A percentile compares a stretch with the other conserved stretches of the same genome.
Conservation (phyloP, 2,329 filamentous ascomycete species). For the Aureobasidium leucospermi region DNA sequence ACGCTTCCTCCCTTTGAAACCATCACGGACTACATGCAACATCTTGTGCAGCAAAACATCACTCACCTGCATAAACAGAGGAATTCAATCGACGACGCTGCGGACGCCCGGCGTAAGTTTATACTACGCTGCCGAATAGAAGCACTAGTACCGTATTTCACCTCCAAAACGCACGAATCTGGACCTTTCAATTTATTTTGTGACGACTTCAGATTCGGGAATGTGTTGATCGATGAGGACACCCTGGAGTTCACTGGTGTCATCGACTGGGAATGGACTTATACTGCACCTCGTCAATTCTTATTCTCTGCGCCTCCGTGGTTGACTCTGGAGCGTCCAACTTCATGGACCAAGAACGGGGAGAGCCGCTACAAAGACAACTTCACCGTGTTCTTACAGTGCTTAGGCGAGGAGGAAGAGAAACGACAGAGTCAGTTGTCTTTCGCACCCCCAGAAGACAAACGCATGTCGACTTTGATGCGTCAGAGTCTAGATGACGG, state of each 20-base stretch:
- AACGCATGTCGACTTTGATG: conserved; percentile 1
- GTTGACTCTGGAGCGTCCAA: not conserved
- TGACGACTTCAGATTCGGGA: conserved; percentile 21
- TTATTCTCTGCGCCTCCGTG: conserved; percentile 19
- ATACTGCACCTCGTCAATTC: conserved; percentile 20
- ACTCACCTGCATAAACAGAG: conserved; percentile 21
- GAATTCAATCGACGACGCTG: conserved; percentile 21
- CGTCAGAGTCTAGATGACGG: not conserved
- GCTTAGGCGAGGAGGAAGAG: not conserved
- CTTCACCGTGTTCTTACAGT: not conserved
- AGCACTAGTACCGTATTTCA: conserved; percentile 17
- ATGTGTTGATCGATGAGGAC: conserved; percentile 20
- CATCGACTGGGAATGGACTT: conserved; percentile 23
- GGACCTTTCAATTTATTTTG: conserved; percentile 8
- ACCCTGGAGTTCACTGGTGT: conserved; percentile 19
- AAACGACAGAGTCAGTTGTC: not conserved
- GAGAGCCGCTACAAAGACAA: not conserved
- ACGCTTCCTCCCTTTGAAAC: not conserved
- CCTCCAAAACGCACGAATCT: conserved; percentile 2
- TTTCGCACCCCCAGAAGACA: not conserved
- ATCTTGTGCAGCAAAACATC: conserved; percentile 20
- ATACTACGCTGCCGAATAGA: conserved; percentile 19
- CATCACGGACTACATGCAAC: conserved; percentile 20
- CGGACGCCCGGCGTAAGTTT: conserved; percentile 23
- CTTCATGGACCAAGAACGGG: not conserved